Base-by-base conservation (phyloP, 495 filamentous ascomycete species). In the Podospora tetraspora region DNA sequence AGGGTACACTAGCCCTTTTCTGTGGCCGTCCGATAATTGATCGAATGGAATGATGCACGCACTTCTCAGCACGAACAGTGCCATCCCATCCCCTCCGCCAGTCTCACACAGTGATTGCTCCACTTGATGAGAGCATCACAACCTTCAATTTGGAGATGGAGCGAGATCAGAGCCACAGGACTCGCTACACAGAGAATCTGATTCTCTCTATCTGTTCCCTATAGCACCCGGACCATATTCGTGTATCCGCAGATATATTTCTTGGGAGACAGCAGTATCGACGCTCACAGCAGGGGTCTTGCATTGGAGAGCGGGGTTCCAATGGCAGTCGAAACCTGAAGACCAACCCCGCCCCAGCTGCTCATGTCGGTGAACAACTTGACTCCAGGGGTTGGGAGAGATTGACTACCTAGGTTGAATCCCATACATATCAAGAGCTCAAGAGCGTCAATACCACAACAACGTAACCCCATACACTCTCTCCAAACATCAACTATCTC, bases 301-400 rank as follows among this genome's bases (percentile, higher is more conserved):
- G 10, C 27, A 59, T 59, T 52, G 43, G 43, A 52, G 43, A 66
- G 63, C 63, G 63, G 63, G 63, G 63, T 57, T 59, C 62, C 43
- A 52, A 52, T 52, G 43, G 43, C 43, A 52, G 43, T 52, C 43
- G 43, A 52, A 52, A 52, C 10, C 22, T 23, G 8, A 66, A 22
- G 57, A 52, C 63, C 57, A 66, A 66, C 63, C 68, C 66, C 71
- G 68, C 69, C 43, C 16, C 43, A 19, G 7, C 43, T n/a, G 43
- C 16, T 34, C 67, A 68, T 68, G 66, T 73, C 71, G 71, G 71
- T 71, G 71, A 66, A 62, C 30, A 52, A 12, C 19, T 21, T 3
- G 34, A 52, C 52, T 9, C 61, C 21, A 16, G 34, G 58, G 32
- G 43, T n/a, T 43, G 43, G 43, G 43, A 19, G 12, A 60, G 59